Base-by-base conservation (phyloP, 805 yeast species). In the Scheffersomyces stipitis region DNA sequence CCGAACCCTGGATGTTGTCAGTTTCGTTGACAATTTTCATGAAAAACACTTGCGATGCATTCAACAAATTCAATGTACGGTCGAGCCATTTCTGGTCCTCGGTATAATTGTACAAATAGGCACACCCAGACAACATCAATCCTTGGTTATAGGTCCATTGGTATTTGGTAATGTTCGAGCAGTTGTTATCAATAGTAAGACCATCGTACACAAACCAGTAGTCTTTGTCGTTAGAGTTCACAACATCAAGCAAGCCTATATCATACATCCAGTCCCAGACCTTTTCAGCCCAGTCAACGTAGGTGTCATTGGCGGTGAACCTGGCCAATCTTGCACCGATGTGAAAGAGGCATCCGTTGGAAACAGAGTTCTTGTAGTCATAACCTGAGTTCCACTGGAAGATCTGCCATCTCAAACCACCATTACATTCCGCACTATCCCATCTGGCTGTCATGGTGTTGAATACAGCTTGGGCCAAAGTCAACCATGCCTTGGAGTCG, bases 141-240 rank as follows among this genome's bases (percentile, higher is more conserved):
- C 95, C 97, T 42, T 82, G 86, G 58, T 89, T 89, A 63, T 89
- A 90, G 13, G 89, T 75, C 96, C 96, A 90, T 59, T 83, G 86
- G 30, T 71, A 74, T 26, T 62, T 56, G 16, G 83, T 73, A 33
- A 83, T 64, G 26, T 64, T 53, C 1, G 84, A 45, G 66, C 97
- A 89, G 60, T 84, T 83, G 37, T 61, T 66, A 6, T 54, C 71
- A 30, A 75, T 66, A 20, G 66, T 60, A n/a, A 80, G 83, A 44
- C 96, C 96, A 56, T 87, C 96, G 53, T 76, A 81, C n/a, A 80
- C 85, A 38, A 69, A 66, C 65, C 73, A 71, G 51, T 66, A 64
- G 42, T 51, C 66, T 1, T 47, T 64, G 35, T 64, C 66, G 23
- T 62, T 63, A n/a, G n/a, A n/a, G n/a, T n/a, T n/a, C n/a, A n/a